phyloP scores from a whole-genome alignment of 1,139 yeast genomes.

The Debaryomyces subglobosus region DNA sequence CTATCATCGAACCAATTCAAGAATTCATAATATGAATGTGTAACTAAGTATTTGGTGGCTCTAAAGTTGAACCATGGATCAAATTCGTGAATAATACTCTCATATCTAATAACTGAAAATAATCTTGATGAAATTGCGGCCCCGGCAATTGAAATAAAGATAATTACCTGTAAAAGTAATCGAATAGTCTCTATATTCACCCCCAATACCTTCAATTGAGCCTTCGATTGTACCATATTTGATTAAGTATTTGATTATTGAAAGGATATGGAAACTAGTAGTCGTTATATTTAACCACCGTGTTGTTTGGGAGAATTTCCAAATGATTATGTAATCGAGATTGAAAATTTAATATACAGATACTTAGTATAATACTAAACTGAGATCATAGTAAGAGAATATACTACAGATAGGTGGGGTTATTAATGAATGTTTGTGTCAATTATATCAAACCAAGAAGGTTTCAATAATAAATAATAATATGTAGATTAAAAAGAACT shows the following conservation, averaged over 20 bases:
- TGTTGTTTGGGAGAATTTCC: conserved; percentile 12
- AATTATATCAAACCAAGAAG: not conserved
- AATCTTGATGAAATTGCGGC: conserved; percentile 92
- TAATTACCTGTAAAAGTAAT: conserved; percentile 61
- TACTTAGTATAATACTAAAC: not conserved
- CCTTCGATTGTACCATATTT: conserved; percentile 16
- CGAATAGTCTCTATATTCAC: conserved; percentile 43
- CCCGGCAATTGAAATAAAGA: conserved; percentile 74
- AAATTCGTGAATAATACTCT: conserved; percentile 96
- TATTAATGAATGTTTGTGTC: not conserved
- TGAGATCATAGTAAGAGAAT: too few relatives aligned
- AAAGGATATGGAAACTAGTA: not conserved
- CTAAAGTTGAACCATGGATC: conserved; percentile 99
- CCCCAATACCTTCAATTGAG: conserved; percentile 35
- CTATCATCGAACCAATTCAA: conserved; percentile 98
- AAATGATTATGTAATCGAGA: conserved; percentile 9
- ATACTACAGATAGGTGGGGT: not conserved
- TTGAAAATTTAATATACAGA: not conserved
- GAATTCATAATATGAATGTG: conserved; percentile 84
- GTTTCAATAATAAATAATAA: not conserved
- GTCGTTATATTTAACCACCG: conserved; percentile 12
- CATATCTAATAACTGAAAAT: conserved; percentile 81
- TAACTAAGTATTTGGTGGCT: conserved; percentile 88
- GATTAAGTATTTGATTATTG: conserved; percentile 1
- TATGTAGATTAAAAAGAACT: conserved; percentile 52